phyloP scores from a whole-genome alignment of 305 asterid genomes.

The Solanum hybrid region DNA sequence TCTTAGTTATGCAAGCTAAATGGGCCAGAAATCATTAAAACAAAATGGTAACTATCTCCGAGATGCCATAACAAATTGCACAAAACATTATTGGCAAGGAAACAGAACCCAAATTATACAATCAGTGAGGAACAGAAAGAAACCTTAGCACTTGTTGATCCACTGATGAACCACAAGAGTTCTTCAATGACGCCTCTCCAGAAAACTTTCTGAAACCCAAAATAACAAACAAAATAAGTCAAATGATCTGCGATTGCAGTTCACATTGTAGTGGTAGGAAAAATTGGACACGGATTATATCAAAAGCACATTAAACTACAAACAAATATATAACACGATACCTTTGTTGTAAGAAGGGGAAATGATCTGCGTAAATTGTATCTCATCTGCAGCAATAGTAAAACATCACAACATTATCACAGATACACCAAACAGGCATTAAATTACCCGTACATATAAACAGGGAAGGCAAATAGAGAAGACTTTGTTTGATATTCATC shows the following conservation, averaged over 20 bases:
- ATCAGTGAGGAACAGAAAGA: neutral
- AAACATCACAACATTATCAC: neutral
- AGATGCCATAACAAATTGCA: neutral
- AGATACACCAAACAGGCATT: neutral
- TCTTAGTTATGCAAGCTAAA: neutral
- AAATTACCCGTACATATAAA: neutral
- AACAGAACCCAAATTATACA: neutral
- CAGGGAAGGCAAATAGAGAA: neutral
- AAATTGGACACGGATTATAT: neutral
- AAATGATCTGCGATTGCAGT: neutral
- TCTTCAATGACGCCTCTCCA: slow-evolving; percentile 98
- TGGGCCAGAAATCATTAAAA: neutral
- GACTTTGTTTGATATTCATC: neutral
- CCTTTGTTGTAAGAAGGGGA: slow-evolving; percentile 7
- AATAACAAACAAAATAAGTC: slow-evolving; percentile 1
- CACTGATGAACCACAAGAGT: slow-evolving; percentile 97
- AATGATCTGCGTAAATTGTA: neutral
- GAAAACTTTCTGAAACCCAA: slow-evolving; percentile 53
- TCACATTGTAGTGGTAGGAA: neutral
- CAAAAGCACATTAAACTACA: neutral
- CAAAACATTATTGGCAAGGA: neutral
- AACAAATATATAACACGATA: neutral
- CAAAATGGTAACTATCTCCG: neutral
- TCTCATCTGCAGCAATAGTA: neutral
- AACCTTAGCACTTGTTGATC: slow-evolving; percentile 95